Percentiles rank a stretch among this genome's conserved stretches.
Evolutionary conservation across 352 stramenopile genomes (phyloP).

Genomic region (Globisporangium polare): DNA sequence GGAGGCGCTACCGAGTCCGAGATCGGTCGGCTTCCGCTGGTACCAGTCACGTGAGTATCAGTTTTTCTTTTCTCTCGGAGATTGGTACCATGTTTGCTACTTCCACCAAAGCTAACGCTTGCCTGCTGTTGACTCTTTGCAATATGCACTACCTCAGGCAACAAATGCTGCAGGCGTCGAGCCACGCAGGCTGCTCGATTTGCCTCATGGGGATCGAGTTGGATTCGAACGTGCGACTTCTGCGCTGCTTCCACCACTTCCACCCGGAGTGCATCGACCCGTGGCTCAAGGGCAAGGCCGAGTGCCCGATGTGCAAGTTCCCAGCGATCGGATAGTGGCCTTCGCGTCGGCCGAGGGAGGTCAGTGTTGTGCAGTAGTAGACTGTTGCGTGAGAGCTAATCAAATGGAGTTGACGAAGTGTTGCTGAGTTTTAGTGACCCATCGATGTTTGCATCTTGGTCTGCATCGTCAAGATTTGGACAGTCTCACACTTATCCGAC

Average conservation of each 20-base stretch:
- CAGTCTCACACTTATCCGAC: too few species aligned
- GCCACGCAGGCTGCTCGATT: slow-evolving; percentile 54
- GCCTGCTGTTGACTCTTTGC: background rate
- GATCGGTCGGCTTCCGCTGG: slow-evolving; percentile 59
- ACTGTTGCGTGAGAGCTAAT: background rate
- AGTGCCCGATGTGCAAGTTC: slow-evolving; percentile 81
- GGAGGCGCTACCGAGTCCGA: slow-evolving; percentile 46
- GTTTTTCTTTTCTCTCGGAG: too few species aligned
- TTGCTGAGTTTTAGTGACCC: too few species aligned
- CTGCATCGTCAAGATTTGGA: too few species aligned
- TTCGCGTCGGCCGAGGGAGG: background rate
- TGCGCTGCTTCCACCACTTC: slow-evolving; percentile 81
- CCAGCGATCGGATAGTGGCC: slow-evolving; percentile 43
- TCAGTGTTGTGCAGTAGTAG: background rate
- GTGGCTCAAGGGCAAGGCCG: slow-evolving; percentile 67
- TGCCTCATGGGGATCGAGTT: slow-evolving; percentile 57
- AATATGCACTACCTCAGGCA: slow-evolving; percentile 27
- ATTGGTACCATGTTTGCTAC: background rate
- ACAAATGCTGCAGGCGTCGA: slow-evolving; percentile 50
- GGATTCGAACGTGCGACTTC: slow-evolving; percentile 42
- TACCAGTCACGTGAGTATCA: slow-evolving; percentile 54
- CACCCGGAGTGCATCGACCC: slow-evolving; percentile 70
- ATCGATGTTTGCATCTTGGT: too few species aligned
- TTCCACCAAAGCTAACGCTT: too few species aligned
- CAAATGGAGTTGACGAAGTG: too few species aligned